Evolutionary conservation across 2,329 filamentous ascomycete genomes (phyloP), one percentile per base, ranked within the genome.

Genomic region (Talaromyces rugulosus): DNA sequence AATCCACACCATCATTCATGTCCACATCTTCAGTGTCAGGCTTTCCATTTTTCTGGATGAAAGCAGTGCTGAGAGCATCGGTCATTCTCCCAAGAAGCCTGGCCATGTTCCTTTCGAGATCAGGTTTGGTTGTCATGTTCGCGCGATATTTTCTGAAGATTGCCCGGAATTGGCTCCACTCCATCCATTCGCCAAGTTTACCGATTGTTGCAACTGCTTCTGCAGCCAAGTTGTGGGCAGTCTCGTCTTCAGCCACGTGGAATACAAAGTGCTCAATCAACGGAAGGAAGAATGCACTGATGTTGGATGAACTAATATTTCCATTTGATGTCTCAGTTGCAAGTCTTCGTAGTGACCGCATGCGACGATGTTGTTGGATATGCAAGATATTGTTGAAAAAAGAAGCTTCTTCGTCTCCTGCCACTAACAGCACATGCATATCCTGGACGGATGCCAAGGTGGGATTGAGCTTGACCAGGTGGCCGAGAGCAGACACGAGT

Each of bases 361-460:
- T 82, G 69, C 96, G 90, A 66, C 91, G 88, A 63, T 95, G 88
- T 40, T 92, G 88, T 58, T 96, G 92, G 55, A 96, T 94, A 70
- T 95, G 93, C 40, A 98, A 80, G 52, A 98, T 87, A 69, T 98
- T 96, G 75, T 86, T 90, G 80, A 98, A 99, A 79, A 99, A 97
- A 0, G 91, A 90, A 11, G 87, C 85, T 69, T 91, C 90, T 54
- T 93, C 90, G 64, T 96, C 91, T 58, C 89, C 83, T 14, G 81
- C 83, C 8, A 85, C 83, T 44, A 95, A 82, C 11, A 99, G 82
- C 5, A 83, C 81, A 62, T 85, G 80, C 78, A 99, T 84, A 72
- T 96, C 92, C 33, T 84, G 83, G 44, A 98, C 83, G 2, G 87
- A 85, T 5, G 83, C 72, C 87, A 91, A 93, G 0, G 83, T 77